Conservation (phyloP, 83 land plant species). For the Larix sibirica region DNA sequence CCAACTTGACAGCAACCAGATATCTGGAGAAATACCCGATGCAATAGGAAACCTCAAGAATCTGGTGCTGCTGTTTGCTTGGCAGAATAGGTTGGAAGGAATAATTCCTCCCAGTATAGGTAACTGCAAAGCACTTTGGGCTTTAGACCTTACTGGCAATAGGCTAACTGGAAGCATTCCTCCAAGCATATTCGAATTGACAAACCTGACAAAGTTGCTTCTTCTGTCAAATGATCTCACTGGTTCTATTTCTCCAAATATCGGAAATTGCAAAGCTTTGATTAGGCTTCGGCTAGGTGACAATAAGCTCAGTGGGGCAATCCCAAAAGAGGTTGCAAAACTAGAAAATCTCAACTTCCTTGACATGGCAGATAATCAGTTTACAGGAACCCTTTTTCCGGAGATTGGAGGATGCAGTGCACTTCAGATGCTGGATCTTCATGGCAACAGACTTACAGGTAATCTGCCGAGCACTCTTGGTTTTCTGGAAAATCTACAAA, state of each 20-base stretch:
- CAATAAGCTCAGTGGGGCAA: conserved; percentile 44
- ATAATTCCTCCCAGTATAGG: conserved; percentile 63
- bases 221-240: conserved; percentile 64
- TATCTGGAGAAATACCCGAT: conserved; percentile 71
- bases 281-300: conserved; percentile 41
- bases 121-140: conserved; percentile 56
- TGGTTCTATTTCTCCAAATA: conserved; percentile 56
- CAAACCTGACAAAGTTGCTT: conserved; percentile 55
- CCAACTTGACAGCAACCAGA: conserved; percentile 62
- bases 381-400: conserved; percentile 48
- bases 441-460: conserved; percentile 51
- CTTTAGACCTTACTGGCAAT: conserved; percentile 56
- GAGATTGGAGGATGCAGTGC: conserved; percentile 56
- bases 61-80: conserved; percentile 64
- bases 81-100: conserved; percentile 65
- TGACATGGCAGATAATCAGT: conserved; percentile 51
- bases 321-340: conserved; percentile 53
- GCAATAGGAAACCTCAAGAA: conserved; percentile 49
- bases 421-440: conserved; percentile 55
- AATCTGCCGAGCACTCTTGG: conserved; percentile 47
- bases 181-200: conserved; percentile 49
- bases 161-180: conserved; percentile 54
- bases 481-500: conserved; percentile 42
- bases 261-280: conserved; percentile 51
- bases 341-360: conserved; percentile 46